Conservation (phyloP, 345 rosid genomes). For the Barbarea vulgaris region DNA sequence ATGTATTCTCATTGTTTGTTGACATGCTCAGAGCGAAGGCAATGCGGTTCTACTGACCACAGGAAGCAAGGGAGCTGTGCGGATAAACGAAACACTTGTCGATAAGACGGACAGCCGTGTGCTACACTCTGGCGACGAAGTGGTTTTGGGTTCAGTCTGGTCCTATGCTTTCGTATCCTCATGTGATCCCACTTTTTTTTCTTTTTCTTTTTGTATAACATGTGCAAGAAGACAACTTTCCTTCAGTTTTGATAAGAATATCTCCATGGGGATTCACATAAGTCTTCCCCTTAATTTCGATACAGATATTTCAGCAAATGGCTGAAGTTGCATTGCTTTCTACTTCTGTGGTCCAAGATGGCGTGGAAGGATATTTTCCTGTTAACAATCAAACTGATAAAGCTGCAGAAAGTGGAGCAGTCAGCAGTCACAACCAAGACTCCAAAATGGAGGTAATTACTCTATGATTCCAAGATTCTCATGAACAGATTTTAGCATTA, state of each 20-base stretch:
- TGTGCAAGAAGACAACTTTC: not conserved
- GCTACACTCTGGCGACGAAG: constrained; percentile 81
- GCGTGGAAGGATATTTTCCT: constrained; percentile 60
- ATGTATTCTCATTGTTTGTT: constrained; percentile 71
- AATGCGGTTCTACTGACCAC: constrained; percentile 67
- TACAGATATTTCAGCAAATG: constrained; percentile 75
- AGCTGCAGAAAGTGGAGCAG: constrained; percentile 60
- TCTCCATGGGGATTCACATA: constrained; percentile 15
- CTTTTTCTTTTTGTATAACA: not conserved
- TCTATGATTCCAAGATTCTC: constrained; percentile 62
- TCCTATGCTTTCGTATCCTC: constrained; percentile 90
- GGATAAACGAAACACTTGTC: constrained; percentile 61
- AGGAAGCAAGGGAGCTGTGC: constrained; percentile 73
- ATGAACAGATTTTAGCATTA: constrained; percentile 35
- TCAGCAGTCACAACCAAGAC: constrained; percentile 60
- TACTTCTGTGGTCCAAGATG: constrained; percentile 57
- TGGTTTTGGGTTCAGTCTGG: constrained; percentile 61
- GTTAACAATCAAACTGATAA: constrained; percentile 55
- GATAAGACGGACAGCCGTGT: constrained; percentile 46
- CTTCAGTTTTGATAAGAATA: not conserved
- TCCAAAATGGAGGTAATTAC: constrained; percentile 67
- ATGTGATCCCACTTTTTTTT: not conserved
- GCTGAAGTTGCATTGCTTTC: constrained; percentile 57
- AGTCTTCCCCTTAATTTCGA: constrained; percentile 5
- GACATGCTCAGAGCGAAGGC: constrained; percentile 82